Percentiles rank a stretch among this genome's conserved stretches.
Conservation (phyloP, 2,329 filamentous ascomycete species). For the Phyllosticta paracitricarpa region DNA sequence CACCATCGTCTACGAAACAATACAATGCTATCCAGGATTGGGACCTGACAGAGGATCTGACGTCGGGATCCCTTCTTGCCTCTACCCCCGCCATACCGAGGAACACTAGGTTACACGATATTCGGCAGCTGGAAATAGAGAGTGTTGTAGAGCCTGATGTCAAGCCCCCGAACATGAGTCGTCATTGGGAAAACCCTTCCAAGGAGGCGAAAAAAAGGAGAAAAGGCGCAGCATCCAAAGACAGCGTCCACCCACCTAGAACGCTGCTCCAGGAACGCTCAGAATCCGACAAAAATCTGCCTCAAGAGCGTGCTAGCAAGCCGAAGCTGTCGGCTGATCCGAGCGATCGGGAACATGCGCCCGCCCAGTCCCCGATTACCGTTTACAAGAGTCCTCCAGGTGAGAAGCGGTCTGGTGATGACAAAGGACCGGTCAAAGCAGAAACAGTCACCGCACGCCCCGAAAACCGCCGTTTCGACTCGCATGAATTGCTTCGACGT, state of each 20-base stretch:
- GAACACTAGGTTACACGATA: constrained; percentile 33
- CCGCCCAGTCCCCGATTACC: constrained; percentile 21
- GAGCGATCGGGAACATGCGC: not conserved
- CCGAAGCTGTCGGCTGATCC: not conserved
- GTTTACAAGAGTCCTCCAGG: constrained; percentile 27
- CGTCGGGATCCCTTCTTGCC: constrained; percentile 35
- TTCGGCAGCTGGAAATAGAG: constrained; percentile 31
- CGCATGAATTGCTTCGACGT: constrained; percentile 35
- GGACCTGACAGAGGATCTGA: constrained; percentile 35
- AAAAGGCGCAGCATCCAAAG: not conserved
- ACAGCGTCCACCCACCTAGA: not conserved
- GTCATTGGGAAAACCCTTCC: constrained; percentile 22
- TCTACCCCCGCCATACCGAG: constrained; percentile 37
- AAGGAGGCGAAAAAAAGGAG: constrained; percentile 15
- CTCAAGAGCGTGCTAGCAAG: not conserved
- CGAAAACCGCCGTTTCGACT: constrained; percentile 28
- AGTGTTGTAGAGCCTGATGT: constrained; percentile 25
- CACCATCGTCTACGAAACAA: constrained; percentile 16
- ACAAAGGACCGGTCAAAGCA: constrained; percentile 14
- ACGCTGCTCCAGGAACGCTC: not conserved
- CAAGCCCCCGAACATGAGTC: constrained; percentile 21
- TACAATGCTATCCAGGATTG: constrained; percentile 19
- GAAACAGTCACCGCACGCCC: constrained; percentile 12
- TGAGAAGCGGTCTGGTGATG: constrained; percentile 19
- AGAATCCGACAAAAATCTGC: constrained; percentile 4